Evolutionary conservation across 805 yeast species (phyloP).

Genomic region (Candida insectalens): DNA sequence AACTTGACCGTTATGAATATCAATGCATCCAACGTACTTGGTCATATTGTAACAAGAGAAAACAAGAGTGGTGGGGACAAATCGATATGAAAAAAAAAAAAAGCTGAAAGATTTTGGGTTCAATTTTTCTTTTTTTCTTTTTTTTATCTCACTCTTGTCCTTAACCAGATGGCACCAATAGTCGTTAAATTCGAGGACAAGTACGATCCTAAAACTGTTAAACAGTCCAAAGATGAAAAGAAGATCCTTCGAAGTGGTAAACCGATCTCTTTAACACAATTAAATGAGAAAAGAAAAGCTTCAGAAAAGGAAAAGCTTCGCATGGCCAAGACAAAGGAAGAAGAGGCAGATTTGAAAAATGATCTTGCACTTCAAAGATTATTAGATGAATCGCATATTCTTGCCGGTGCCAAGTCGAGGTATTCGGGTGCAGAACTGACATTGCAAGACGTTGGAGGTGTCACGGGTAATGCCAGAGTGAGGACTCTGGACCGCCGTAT

Average conservation of each 20-base stretch:
- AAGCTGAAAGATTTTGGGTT: background rate
- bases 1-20: slow-evolving; percentile 89
- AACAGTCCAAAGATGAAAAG: slow-evolving; percentile 36
- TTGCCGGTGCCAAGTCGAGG: slow-evolving; percentile 20
- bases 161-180: slow-evolving; percentile 28
- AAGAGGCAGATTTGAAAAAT: slow-evolving; percentile 49
- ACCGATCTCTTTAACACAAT: slow-evolving; percentile 38
- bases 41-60: slow-evolving; percentile 44
- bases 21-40: slow-evolving; percentile 87
- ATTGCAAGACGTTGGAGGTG: slow-evolving; percentile 50
- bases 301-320: slow-evolving; percentile 20
- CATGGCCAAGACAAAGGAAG: slow-evolving; percentile 25
- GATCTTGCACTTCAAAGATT: slow-evolving; percentile 68
- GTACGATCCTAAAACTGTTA: slow-evolving; percentile 15
- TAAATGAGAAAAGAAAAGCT: slow-evolving; percentile 26
- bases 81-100: no score
- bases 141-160: no score
- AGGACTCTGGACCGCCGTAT: slow-evolving; percentile 55
- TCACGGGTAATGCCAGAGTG: slow-evolving; percentile 55
- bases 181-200: slow-evolving; percentile 38
- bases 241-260: slow-evolving; percentile 51
- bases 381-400: slow-evolving; percentile 61
- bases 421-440: slow-evolving; percentile 64
- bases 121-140: no score
- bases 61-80: no score